Percentiles rank a stretch among this genome's conserved stretches.
These are phyloP conservation scores for Arthroderma sp. DNA, from an alignment of 2,329 filamentous ascomycete genomes.

Conservation along the genomic window DNA sequence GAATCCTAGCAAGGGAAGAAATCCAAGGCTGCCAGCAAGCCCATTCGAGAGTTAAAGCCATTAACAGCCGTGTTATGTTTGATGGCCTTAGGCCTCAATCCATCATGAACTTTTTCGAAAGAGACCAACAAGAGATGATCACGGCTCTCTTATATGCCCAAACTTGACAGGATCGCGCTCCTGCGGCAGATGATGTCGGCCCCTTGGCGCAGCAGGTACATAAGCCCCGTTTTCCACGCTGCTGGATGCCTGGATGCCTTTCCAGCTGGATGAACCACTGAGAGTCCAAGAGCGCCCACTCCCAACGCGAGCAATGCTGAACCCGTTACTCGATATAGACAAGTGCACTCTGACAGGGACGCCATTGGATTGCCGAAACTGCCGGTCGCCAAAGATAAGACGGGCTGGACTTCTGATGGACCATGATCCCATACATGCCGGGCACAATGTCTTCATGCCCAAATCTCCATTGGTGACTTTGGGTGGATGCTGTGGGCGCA, in stretches of 20 bases:
- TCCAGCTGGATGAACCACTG: background rate
- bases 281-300: background rate
- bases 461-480: background rate
- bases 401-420: background rate
- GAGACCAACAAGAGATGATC: background rate
- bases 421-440: background rate
- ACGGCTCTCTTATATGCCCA: background rate
- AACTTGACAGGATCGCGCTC: background rate
- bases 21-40: background rate
- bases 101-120: background rate
- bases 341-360: background rate
- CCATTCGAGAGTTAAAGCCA: background rate
- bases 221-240: background rate
- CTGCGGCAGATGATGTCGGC: background rate
- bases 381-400: background rate
- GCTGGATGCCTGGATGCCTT: conserved; percentile 1
- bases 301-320: background rate
- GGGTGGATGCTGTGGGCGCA: background rate
- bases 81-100: background rate
- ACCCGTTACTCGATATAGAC: background rate
- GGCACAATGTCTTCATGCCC: background rate
- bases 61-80: background rate
- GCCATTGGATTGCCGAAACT: background rate
- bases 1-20: background rate
- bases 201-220: conserved; percentile 1